phyloP scores from a whole-genome alignment of 805 yeast species.

The Candida tibetensis region DNA sequence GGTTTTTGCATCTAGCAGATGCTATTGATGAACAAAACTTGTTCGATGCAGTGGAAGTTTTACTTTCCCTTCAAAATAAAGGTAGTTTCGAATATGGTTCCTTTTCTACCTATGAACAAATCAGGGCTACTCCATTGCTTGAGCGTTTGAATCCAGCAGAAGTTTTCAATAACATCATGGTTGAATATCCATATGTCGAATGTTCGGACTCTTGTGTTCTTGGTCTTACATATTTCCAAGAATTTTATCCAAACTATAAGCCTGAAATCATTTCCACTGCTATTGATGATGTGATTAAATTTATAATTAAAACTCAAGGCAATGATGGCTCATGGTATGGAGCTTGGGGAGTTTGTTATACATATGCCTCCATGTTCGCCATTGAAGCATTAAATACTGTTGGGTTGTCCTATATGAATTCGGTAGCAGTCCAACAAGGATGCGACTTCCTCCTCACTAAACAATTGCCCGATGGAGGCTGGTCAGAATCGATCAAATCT shows the following conservation, averaged over 20 bases:
- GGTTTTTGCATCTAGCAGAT: constrained; percentile 45
- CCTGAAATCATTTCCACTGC: constrained; percentile 63
- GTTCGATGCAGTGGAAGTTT: constrained; percentile 69
- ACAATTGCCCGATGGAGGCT: constrained; percentile 89
- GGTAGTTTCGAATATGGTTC: constrained; percentile 85
- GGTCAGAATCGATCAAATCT: constrained; percentile 94
- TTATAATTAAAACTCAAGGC: constrained; percentile 65
- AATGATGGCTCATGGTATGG: constrained; percentile 97
- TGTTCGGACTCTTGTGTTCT: constrained; percentile 94
- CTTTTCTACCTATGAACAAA: constrained; percentile 86
- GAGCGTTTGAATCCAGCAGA: constrained; percentile 93
- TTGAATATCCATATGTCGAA: constrained; percentile 96
- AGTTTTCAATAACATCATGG: constrained; percentile 97
- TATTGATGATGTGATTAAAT: constrained; percentile 69
- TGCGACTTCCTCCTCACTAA: constrained; percentile 79
- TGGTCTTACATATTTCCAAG: constrained; percentile 77
- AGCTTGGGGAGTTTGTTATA: constrained; percentile 95
- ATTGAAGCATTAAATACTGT: constrained; percentile 82
- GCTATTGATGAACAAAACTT: constrained; percentile 56
- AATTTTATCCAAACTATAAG: constrained; percentile 61
- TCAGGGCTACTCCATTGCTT: constrained; percentile 72
- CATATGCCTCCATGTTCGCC: constrained; percentile 98
- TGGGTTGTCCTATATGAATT: constrained; percentile 59
- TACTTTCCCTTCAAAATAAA: constrained; percentile 72
- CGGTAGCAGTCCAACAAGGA: constrained; percentile 62